Conservation (phyloP, 495 filamentous ascomycete genomes). For the Penicillium waksmanii region DNA sequence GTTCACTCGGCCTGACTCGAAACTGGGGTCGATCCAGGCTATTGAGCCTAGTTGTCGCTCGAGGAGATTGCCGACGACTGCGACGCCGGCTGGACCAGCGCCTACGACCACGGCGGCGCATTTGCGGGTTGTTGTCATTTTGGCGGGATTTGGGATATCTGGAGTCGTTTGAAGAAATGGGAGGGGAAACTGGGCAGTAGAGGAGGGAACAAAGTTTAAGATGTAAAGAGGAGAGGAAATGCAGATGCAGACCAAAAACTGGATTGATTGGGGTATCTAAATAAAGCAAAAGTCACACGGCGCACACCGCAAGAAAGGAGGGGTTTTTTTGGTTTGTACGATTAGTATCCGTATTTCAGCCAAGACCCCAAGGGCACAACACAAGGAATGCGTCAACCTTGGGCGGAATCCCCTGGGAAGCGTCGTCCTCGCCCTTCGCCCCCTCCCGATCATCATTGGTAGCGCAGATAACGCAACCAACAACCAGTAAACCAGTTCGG, state of each 20-base stretch:
- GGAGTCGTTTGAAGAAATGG: not conserved
- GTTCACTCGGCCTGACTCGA: slow-evolving; percentile 56
- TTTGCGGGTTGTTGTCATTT: slow-evolving; percentile 41
- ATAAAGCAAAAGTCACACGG: slow-evolving; percentile 15
- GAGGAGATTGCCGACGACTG: slow-evolving; percentile 59
- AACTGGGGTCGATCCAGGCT: slow-evolving; percentile 58
- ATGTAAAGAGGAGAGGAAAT: not conserved
- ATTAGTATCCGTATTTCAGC: slow-evolving; percentile 11
- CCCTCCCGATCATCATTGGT: slow-evolving; percentile 21
- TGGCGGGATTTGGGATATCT: slow-evolving; percentile 14
- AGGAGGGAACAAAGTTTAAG: not conserved
- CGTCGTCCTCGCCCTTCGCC: too few species aligned
- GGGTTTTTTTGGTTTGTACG: not conserved
- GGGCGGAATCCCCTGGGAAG: too few species aligned
- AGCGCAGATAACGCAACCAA: slow-evolving; percentile 36
- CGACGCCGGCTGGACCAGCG: slow-evolving; percentile 59
- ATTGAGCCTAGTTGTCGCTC: slow-evolving; percentile 54
- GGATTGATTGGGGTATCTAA: slow-evolving; percentile 33
- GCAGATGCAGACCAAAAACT: slow-evolving; percentile 6
- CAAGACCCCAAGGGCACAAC: slow-evolving; percentile 22
- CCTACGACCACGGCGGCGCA: slow-evolving; percentile 60
- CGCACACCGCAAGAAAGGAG: slow-evolving; percentile 15
- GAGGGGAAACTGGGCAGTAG: not conserved
- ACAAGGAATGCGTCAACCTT: slow-evolving; percentile 18
- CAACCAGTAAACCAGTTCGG: slow-evolving; percentile 21